Conservation (phyloP, 805 yeast species). For the Saccharomyces mikatae region DNA sequence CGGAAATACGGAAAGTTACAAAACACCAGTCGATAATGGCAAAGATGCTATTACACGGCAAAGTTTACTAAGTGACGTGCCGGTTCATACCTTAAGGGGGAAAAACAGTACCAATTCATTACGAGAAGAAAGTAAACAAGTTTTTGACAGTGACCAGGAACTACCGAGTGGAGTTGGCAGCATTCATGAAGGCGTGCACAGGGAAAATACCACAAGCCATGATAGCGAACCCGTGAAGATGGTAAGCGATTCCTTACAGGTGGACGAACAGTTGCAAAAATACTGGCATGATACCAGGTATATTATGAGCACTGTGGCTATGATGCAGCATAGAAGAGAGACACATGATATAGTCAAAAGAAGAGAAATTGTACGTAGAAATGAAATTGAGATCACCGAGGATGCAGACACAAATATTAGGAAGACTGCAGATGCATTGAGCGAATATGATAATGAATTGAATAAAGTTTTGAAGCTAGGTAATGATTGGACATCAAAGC, state of each 20-base stretch:
- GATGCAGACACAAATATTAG: constrained; percentile 13
- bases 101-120: not conserved
- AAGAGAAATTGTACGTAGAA: constrained; percentile 14
- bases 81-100: constrained; percentile 4
- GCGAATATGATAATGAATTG: constrained; percentile 20
- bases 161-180: not conserved
- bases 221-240: not conserved
- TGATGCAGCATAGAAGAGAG: constrained; percentile 22
- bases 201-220: not conserved
- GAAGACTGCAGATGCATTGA: constrained; percentile 13
- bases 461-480: constrained; percentile 24
- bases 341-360: constrained; percentile 20
- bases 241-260: constrained; percentile 1
- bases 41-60: not conserved
- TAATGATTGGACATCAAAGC: constrained; percentile 26
- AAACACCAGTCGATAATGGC: constrained; percentile 10
- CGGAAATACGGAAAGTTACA: constrained; percentile 3
- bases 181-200: not conserved
- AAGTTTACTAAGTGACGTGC: constrained; percentile 10
- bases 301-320: constrained; percentile 17
- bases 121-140: not conserved
- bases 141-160: not conserved
- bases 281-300: constrained; percentile 23
- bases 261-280: constrained; percentile 19
- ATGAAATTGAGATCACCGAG: constrained; percentile 10